phyloP scores from a whole-genome alignment of 2,329 filamentous ascomycete species.

The Coniochaeta prunicola region DNA sequence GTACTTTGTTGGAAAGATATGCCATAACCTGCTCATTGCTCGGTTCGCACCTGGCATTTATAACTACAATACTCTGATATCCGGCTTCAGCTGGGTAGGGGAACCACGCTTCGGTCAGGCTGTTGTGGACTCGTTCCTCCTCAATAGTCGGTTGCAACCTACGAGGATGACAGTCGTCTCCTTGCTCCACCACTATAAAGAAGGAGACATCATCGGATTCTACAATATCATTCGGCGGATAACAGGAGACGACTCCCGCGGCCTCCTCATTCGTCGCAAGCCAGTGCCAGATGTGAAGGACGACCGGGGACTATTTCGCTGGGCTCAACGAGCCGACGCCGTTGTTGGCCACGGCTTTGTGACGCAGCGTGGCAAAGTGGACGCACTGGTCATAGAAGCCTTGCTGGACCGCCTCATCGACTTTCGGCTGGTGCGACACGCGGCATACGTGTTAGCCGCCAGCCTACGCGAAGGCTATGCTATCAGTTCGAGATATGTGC shows the following conservation, averaged over 20 bases:
- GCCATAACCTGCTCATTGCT: conserved; percentile 61
- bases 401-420: conserved; percentile 41
- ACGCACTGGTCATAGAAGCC: conserved; percentile 32
- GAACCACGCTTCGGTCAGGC: conserved; percentile 42
- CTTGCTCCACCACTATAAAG: conserved; percentile 42
- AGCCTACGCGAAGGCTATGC: conserved; percentile 27
- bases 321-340: conserved; percentile 19
- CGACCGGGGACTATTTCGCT: conserved; percentile 17
- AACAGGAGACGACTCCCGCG: conserved; percentile 32
- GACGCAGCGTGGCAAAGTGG: conserved; percentile 31
- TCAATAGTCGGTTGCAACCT: conserved; percentile 33
- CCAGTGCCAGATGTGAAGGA: conserved; percentile 22
- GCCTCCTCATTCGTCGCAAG: conserved; percentile 30
- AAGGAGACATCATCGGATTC: conserved; percentile 33
- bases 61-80: conserved; percentile 64
- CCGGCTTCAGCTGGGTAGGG: conserved; percentile 51
- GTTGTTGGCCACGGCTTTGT: conserved; percentile 20
- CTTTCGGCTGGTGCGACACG: conserved; percentile 36
- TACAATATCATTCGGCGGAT: conserved; percentile 37
- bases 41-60: conserved; percentile 55
- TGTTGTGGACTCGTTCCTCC: conserved; percentile 45
- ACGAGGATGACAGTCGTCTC: conserved; percentile 41
- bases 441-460: conserved; percentile 32
- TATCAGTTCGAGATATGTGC: conserved; percentile 14
- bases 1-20: conserved; percentile 36